Percentiles rank a stretch among this genome's conserved stretches.
Evolutionary conservation across 305 asterid genomes (phyloP).

Genomic region (Rubia tinctorum): DNA sequence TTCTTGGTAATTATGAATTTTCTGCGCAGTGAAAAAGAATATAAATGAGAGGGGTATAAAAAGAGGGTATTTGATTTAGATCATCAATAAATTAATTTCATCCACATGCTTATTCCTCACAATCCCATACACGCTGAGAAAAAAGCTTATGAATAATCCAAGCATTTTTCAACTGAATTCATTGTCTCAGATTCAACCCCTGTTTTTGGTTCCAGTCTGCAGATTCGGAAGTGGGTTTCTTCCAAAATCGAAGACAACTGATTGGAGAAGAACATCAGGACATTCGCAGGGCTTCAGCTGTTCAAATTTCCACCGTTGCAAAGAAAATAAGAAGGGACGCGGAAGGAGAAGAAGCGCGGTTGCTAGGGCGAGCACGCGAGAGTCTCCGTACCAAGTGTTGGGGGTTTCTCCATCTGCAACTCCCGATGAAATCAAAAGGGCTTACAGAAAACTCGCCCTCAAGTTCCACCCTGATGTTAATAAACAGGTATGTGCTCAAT

Average conservation of each 20-base stretch:
- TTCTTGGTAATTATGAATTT: background rate
- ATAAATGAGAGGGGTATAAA: background rate
- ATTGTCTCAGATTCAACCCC: slow-evolving; percentile 9
- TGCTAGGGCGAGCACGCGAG: slow-evolving; percentile 53
- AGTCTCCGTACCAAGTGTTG: slow-evolving; percentile 74
- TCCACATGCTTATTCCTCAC: slow-evolving; percentile 1
- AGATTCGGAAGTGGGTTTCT: slow-evolving; percentile 20
- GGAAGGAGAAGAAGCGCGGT: slow-evolving; percentile 27
- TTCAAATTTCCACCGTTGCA: slow-evolving; percentile 18
- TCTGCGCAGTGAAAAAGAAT: background rate
- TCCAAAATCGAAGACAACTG: slow-evolving; percentile 12
- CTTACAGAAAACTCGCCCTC: slow-evolving; percentile 85
- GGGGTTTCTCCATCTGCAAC: slow-evolving; percentile 82
- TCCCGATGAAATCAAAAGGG: slow-evolving; percentile 73
- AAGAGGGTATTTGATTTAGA: background rate
- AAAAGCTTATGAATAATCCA: slow-evolving; percentile 11
- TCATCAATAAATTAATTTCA: slow-evolving; percentile 1
- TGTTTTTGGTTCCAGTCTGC: slow-evolving; percentile 10
- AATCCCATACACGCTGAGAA: background rate
- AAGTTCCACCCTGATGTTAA: slow-evolving; percentile 96
- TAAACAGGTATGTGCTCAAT: slow-evolving; percentile 51
- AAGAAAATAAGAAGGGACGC: slow-evolving; percentile 25
- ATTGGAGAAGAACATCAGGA: slow-evolving; percentile 11
- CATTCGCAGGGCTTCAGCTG: slow-evolving; percentile 20
- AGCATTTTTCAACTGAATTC: slow-evolving; percentile 8